Evolutionary conservation across 2,329 filamentous ascomycete genomes (phyloP).

Genomic region (Dryadomyces quercivorus): DNA sequence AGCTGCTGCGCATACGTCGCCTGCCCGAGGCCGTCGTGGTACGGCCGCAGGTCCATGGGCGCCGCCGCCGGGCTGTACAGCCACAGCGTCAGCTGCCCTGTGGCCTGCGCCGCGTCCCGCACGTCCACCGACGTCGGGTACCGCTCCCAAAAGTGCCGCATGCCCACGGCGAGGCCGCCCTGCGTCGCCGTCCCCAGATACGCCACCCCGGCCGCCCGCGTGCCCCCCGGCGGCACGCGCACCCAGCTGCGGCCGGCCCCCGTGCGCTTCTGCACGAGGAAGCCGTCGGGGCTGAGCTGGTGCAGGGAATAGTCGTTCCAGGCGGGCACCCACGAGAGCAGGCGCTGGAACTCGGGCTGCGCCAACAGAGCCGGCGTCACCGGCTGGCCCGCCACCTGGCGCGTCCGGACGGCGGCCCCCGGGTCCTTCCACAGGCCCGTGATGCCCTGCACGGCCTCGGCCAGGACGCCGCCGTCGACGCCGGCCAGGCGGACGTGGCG

Average conservation of each 20-base stretch:
- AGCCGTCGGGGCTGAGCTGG: slow-evolving; percentile 48
- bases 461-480: slow-evolving; percentile 39
- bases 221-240: slow-evolving; percentile 39
- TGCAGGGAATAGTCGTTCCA: slow-evolving; percentile 46
- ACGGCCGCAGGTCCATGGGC: slow-evolving; percentile 43
- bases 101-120: slow-evolving; percentile 33
- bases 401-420: slow-evolving; percentile 31
- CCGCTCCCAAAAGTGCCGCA: slow-evolving; percentile 51
- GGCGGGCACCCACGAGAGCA: slow-evolving; percentile 25
- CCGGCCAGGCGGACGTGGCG: slow-evolving; percentile 46
- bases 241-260: slow-evolving; percentile 45
- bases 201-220: slow-evolving; percentile 40
- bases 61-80: slow-evolving; percentile 44
- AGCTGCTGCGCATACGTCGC: slow-evolving; percentile 44
- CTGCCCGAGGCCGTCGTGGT: slow-evolving; percentile 44
- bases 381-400: slow-evolving; percentile 22
- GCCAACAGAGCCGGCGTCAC: slow-evolving; percentile 13
- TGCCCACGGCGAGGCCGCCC: slow-evolving; percentile 46
- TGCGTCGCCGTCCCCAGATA: slow-evolving; percentile 44
- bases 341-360: slow-evolving; percentile 5
- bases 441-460: slow-evolving; percentile 46
- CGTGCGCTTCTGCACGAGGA: slow-evolving; percentile 47
- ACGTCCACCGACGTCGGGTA: slow-evolving; percentile 48
- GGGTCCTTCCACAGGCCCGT: slow-evolving; percentile 46
- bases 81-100: slow-evolving; percentile 45